Conservation (phyloP, 345 rosid genomes). For the Salix arbutifolia region DNA sequence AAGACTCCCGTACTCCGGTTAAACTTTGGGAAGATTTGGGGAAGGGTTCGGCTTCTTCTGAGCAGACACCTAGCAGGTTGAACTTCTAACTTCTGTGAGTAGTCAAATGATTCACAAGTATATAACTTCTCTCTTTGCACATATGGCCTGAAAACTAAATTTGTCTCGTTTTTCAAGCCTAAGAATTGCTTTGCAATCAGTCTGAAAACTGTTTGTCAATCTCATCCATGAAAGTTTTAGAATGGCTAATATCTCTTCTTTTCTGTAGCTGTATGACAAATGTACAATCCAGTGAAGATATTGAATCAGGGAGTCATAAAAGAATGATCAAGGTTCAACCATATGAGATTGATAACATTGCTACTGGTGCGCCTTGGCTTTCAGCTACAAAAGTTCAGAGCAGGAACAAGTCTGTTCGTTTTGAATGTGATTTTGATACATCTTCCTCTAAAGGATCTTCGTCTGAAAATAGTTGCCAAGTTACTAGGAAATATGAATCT, state of each 20-base stretch:
- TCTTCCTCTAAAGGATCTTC: constrained; percentile 37
- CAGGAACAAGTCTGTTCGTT: constrained; percentile 54
- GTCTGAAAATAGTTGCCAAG: constrained; percentile 32
- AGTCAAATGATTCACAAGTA: background rate
- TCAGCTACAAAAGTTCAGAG: constrained; percentile 30
- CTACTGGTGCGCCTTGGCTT: constrained; percentile 18
- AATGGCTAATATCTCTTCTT: constrained; percentile 10
- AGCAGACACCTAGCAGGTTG: constrained; percentile 65
- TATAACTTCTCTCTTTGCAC: background rate
- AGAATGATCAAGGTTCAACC: constrained; percentile 19
- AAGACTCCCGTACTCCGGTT: constrained; percentile 36
- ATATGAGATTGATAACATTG: constrained; percentile 6
- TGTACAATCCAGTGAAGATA: constrained; percentile 34
- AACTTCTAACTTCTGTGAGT: constrained; percentile 3
- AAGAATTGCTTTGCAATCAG: background rate
- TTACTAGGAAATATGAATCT: constrained; percentile 32
- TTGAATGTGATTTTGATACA: constrained; percentile 44
- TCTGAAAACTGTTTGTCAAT: background rate
- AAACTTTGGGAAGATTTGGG: constrained; percentile 38
- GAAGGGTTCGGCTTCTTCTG: constrained; percentile 42
- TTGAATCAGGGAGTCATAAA: constrained; percentile 30
- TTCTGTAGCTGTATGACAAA: constrained; percentile 51
- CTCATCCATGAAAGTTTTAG: background rate
- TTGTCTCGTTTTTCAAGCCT: background rate
- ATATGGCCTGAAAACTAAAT: background rate